Evolutionary conservation across 2,329 filamentous ascomycete genomes (phyloP).

Genomic region (Aureobasidium sp.): DNA sequence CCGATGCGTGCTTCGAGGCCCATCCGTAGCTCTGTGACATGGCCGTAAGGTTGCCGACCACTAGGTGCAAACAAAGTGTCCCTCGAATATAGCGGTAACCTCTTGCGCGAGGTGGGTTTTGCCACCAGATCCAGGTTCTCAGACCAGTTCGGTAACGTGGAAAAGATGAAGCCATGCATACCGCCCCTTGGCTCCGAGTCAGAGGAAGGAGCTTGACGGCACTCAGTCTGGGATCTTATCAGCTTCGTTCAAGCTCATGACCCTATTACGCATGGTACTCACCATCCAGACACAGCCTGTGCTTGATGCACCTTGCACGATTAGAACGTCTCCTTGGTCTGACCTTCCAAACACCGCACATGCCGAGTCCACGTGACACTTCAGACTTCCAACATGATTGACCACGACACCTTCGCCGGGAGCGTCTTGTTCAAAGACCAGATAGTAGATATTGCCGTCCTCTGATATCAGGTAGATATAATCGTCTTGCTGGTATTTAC

Average conservation of each 20-base stretch:
- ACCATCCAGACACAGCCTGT: conserved; percentile 6
- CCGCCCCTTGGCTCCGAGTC: not conserved
- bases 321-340: conserved; percentile 32
- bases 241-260: not conserved
- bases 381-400: conserved; percentile 52
- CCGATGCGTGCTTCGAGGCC: conserved; percentile 31
- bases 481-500: conserved; percentile 58
- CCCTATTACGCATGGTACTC: not conserved
- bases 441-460: conserved; percentile 68
- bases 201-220: not conserved
- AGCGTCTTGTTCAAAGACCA: conserved; percentile 53
- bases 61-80: conserved; percentile 32
- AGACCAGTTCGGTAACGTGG: conserved; percentile 48
- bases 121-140: conserved; percentile 41
- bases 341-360: conserved; percentile 61
- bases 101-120: not conserved
- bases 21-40: conserved; percentile 34
- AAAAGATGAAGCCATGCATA: conserved; percentile 1
- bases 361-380: conserved; percentile 68
- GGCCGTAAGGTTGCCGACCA: conserved; percentile 35
- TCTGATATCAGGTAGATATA: conserved; percentile 80
- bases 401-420: conserved; percentile 44
- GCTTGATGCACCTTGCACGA: not conserved
- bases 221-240: not conserved
- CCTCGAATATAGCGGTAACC: conserved; percentile 11